phyloP scores from a whole-genome alignment of 441 rosid genomes.

The Arabidopsis hybrid region DNA sequence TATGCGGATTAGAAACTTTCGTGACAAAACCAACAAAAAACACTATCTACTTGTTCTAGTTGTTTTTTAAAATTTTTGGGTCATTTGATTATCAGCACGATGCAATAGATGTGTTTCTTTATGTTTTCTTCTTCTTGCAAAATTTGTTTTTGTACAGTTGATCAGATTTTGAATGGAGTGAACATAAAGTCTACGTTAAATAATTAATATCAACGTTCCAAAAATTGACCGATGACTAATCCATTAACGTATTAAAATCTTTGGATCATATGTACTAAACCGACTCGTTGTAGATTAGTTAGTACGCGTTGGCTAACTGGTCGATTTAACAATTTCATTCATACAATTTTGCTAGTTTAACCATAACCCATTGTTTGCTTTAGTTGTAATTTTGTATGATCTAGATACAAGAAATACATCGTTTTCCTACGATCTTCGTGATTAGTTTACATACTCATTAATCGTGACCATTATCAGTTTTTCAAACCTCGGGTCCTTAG shows the following conservation, averaged over 20 bases:
- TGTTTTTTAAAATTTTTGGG: not conserved
- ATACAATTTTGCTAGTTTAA: not conserved
- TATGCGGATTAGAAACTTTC: not conserved
- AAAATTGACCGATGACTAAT: not conserved
- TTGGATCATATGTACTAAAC: not conserved
- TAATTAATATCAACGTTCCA: not conserved
- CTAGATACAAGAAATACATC: no score
- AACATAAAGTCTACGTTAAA: not conserved
- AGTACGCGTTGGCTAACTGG: no score
- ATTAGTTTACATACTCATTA: not conserved
- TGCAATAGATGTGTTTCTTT: not conserved
- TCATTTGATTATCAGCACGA: constrained; percentile 1
- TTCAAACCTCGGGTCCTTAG: constrained; percentile 4
- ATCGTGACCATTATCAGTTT: not conserved
- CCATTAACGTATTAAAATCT: not conserved
- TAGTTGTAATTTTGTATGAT: no score
- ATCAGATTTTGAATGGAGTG: not conserved
- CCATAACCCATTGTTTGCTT: no score
- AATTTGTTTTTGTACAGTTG: not conserved
- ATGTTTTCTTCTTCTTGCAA: not conserved
- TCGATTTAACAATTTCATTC: not conserved
- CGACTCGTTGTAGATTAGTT: no score
- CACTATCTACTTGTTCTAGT: not conserved
- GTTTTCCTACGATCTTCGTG: no score
- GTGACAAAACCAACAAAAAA: not conserved